These are phyloP conservation scores for Ophiostoma pallidulum DNA, from an alignment of 2,329 filamentous ascomycete species.

Conservation along the genomic window DNA sequence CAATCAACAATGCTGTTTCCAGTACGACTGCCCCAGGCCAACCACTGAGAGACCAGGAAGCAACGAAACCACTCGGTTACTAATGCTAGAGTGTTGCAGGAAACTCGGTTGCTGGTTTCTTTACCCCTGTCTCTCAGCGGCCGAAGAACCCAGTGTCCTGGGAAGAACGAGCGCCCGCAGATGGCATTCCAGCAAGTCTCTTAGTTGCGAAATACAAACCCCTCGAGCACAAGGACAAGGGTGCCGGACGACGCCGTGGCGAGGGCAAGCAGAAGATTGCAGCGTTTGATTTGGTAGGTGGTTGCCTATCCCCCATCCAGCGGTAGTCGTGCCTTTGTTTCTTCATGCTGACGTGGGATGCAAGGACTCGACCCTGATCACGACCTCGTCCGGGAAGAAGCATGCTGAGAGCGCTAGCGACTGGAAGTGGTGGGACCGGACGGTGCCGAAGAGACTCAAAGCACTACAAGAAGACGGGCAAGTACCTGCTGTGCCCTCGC, in stretches of 20 bases:
- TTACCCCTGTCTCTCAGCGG: constrained; percentile 79
- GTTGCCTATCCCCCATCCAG: not conserved
- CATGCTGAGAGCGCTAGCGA: constrained; percentile 63
- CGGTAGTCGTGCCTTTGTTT: not conserved
- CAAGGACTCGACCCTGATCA: constrained; percentile 81
- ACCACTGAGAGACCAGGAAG: too few relatives aligned
- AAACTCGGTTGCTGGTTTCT: constrained; percentile 70
- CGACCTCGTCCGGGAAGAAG: constrained; percentile 68
- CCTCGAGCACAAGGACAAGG: constrained; percentile 18
- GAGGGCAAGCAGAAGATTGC: constrained; percentile 40
- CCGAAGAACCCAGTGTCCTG: constrained; percentile 66
- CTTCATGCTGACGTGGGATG: not conserved
- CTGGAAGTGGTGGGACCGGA: constrained; percentile 88
- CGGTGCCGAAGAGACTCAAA: constrained; percentile 58
- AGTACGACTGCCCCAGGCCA: too few relatives aligned
- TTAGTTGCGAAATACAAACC: constrained; percentile 60
- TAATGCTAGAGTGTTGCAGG: constrained; percentile 43
- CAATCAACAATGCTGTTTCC: constrained; percentile 41
- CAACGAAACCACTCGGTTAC: too few relatives aligned
- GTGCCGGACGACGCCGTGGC: constrained; percentile 35
- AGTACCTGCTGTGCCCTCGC: constrained; percentile 13
- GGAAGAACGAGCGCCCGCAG: constrained; percentile 50
- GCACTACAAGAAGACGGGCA: constrained; percentile 63
- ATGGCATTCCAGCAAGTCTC: constrained; percentile 46
- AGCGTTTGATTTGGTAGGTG: constrained; percentile 55